Evolutionary conservation across 2,329 filamentous ascomycete genomes (phyloP).

Genomic region (Endocalyx cinctus): DNA sequence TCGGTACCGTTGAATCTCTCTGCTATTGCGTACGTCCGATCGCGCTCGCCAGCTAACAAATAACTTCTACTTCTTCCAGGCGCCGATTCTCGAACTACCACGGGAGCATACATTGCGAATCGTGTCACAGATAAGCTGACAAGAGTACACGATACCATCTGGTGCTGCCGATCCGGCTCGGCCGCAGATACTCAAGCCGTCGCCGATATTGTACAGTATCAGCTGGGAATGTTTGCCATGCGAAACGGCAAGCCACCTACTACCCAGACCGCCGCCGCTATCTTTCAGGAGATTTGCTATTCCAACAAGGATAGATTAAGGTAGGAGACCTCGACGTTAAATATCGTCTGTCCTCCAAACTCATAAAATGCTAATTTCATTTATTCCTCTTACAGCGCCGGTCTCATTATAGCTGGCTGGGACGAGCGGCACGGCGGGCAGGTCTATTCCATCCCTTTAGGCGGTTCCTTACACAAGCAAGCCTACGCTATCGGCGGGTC

Average conservation of each 20-base stretch:
- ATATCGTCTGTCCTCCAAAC: not conserved
- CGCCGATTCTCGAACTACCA: constrained; percentile 95
- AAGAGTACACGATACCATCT: constrained; percentile 97
- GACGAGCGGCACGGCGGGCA: constrained; percentile 92
- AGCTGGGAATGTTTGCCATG: constrained; percentile 88
- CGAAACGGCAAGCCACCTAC: constrained; percentile 85
- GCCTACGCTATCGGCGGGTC: constrained; percentile 93
- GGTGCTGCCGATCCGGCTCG: constrained; percentile 97
- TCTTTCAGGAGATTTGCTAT: constrained; percentile 98
- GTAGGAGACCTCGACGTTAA: constrained; percentile 43
- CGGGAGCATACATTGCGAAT: constrained; percentile 97
- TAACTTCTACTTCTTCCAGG: constrained; percentile 42
- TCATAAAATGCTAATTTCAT: constrained; percentile 4
- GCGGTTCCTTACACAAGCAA: constrained; percentile 96
- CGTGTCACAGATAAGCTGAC: constrained; percentile 99
- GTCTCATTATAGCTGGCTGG: constrained; percentile 98
- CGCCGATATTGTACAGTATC: constrained; percentile 95
- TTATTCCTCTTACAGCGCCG: constrained; percentile 58
- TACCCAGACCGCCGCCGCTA: constrained; percentile 88
- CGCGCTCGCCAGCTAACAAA: too few species aligned
- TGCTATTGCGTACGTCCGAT: too few species aligned
- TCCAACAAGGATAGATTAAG: constrained; percentile 91
- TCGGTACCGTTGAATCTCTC: too few species aligned
- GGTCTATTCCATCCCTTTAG: constrained; percentile 94
- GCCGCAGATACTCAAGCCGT: constrained; percentile 97